Percentiles rank a stretch among this genome's conserved stretches.
Evolutionary conservation across 129 eudicot genomes (phyloP).

Genomic region (Erigeron canadensis): DNA sequence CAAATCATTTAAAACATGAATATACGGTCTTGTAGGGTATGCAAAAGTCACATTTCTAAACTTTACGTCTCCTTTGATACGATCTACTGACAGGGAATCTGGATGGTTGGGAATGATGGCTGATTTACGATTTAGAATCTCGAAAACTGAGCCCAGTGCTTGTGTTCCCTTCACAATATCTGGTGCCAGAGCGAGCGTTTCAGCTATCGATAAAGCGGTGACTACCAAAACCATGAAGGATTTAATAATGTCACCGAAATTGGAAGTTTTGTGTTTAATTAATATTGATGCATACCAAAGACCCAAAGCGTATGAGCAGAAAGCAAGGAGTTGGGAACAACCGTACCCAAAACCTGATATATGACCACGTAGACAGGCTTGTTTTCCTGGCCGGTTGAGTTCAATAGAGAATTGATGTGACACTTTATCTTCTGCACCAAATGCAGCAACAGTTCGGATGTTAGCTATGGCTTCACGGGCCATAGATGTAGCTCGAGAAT

Average conservation of each 20-base stretch:
- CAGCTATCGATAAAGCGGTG: constrained; percentile 72
- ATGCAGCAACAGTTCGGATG: constrained; percentile 77
- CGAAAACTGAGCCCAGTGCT: constrained; percentile 66
- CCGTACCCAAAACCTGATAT: constrained; percentile 79
- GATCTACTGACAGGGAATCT: constrained; percentile 26
- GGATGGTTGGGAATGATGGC: constrained; percentile 53
- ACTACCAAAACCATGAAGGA: constrained; percentile 72
- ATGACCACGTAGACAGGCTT: constrained; percentile 66
- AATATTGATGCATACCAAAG: constrained; percentile 82
- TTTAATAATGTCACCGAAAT: constrained; percentile 66
- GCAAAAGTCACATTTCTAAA: constrained; percentile 58
- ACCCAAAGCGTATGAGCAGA: constrained; percentile 66
- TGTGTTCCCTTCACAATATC: constrained; percentile 85
- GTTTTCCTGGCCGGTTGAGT: constrained; percentile 53
- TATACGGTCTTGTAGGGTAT: constrained; percentile 76
- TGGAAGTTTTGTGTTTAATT: constrained; percentile 44
- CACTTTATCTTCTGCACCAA: constrained; percentile 72
- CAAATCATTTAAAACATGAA: constrained; percentile 49
- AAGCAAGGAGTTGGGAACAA: constrained; percentile 59
- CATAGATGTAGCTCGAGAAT: constrained; percentile 66
- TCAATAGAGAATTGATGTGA: constrained; percentile 46
- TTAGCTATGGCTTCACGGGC: constrained; percentile 86
- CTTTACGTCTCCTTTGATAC: constrained; percentile 57
- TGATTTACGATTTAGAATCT: constrained; percentile 57
- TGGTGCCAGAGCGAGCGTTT: constrained; percentile 80